A percentile compares a stretch with the other conserved stretches of the same genome.
phyloP scores from a whole-genome alignment of 148 eudicot genomes.

The Rheum nobile region DNA sequence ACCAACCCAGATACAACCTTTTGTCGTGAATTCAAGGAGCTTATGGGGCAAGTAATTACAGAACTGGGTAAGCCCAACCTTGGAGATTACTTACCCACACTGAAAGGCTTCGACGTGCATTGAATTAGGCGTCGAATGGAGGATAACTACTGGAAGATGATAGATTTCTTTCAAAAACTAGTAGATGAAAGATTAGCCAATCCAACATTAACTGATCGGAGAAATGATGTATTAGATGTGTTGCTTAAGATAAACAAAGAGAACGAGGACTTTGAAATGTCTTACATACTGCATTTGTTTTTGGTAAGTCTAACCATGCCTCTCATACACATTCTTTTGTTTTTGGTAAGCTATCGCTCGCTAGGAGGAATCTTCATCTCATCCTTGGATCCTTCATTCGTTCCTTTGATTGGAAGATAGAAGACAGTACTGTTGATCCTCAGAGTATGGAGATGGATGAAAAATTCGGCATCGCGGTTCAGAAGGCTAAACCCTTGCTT shows the following conservation, averaged over 20 bases:
- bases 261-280: neutral
- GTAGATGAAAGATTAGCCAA: neutral
- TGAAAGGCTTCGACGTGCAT: neutral
- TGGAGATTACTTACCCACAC: neutral
- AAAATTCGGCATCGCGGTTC: conserved; percentile 36
- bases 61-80: neutral
- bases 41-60: too few relatives aligned
- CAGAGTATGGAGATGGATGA: conserved; percentile 36
- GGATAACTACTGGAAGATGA: neutral
- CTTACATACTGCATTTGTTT: neutral
- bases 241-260: neutral
- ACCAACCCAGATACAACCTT: neutral
- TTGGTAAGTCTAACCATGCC: neutral
- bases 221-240: neutral
- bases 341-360: neutral
- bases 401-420: conserved; percentile 47
- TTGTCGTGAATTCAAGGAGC: neutral
- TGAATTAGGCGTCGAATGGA: neutral
- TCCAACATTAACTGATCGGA: neutral
- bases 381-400: neutral
- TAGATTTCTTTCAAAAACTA: neutral
- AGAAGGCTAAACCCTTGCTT: conserved; percentile 21
- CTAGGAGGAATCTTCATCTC: neutral
- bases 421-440: conserved; percentile 20
- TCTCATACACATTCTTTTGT: too few relatives aligned